Conservation (phyloP, 352 stramenopile genomes). For the Globisporangium heterothallicum region DNA sequence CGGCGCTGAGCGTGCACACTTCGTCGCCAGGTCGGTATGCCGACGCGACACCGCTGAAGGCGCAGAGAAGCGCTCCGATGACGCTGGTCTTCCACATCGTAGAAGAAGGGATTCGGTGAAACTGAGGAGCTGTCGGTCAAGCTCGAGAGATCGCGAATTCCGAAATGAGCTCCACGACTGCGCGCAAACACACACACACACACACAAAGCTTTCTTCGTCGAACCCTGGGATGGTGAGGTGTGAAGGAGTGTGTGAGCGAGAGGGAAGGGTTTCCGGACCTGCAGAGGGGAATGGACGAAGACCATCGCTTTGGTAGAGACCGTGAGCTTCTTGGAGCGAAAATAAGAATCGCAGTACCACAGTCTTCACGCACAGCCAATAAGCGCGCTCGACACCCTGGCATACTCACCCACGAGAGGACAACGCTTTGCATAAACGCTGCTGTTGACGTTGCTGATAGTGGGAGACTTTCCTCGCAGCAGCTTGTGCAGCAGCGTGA, state of each 20-base stretch:
- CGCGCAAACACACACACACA: too few species aligned
- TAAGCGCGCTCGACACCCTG: too few species aligned
- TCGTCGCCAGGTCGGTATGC: constrained; percentile 14
- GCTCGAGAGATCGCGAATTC: constrained; percentile 17
- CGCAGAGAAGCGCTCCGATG: background rate
- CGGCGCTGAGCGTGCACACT: constrained; percentile 13
- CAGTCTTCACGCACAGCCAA: background rate
- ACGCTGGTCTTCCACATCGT: background rate
- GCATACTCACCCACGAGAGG: too few species aligned
- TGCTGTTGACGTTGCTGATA: too few species aligned
- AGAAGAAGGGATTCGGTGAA: background rate
- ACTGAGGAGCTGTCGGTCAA: background rate
- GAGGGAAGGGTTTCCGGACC: too few species aligned
- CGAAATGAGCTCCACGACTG: constrained; percentile 8
- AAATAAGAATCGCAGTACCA: background rate
- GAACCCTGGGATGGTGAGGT: too few species aligned
- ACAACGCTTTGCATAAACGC: too few species aligned
- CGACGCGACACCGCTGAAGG: constrained; percentile 1
- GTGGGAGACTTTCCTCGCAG: too few species aligned
- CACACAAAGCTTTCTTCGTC: background rate
- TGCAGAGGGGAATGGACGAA: too few species aligned
- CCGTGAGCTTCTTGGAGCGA: too few species aligned
- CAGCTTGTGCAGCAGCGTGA: too few species aligned
- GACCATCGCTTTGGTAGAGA: too few species aligned
- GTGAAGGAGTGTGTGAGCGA: background rate